A percentile compares a stretch with the other conserved stretches of the same genome.
Conservation (phyloP, 2,329 filamentous ascomycete species). For the Trichoderma guizhouense region DNA sequence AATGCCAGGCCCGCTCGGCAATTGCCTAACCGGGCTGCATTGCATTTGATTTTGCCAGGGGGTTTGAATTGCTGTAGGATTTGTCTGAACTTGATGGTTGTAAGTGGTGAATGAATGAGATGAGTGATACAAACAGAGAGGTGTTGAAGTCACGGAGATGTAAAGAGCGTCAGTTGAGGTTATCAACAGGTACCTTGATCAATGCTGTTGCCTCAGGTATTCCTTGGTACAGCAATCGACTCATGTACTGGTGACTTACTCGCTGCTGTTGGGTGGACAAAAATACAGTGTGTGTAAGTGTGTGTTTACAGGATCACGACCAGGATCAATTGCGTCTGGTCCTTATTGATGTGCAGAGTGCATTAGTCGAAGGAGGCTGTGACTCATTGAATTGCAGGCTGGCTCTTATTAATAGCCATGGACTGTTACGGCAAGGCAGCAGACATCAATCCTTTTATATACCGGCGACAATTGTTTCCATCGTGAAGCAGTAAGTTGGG, state of each 20-base stretch:
- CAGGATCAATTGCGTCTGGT: not conserved
- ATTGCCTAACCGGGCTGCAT: constrained; percentile 8
- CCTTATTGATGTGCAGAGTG: not conserved
- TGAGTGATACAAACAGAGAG: not conserved
- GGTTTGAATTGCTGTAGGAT: not conserved
- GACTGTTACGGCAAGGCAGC: not conserved
- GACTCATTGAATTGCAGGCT: not conserved
- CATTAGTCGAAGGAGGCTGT: not conserved
- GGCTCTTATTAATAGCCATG: not conserved
- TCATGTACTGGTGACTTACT: not conserved
- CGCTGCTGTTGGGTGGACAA: not conserved
- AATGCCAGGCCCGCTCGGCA: not conserved
- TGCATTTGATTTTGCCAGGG: not conserved
- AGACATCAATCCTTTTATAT: not conserved
- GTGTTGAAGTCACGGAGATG: not conserved
- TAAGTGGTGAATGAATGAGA: not conserved
- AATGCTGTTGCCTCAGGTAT: not conserved
- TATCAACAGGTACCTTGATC: not conserved
- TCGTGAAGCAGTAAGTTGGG: not conserved
- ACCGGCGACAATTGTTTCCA: not conserved
- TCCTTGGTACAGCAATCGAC: not conserved
- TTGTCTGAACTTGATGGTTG: not conserved
- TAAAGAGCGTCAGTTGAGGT: not conserved
- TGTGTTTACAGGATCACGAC: not conserved
- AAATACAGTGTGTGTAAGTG: not conserved